Conservation (phyloP, 169 alveolate species). For the Cyclospora cayetanensis region DNA sequence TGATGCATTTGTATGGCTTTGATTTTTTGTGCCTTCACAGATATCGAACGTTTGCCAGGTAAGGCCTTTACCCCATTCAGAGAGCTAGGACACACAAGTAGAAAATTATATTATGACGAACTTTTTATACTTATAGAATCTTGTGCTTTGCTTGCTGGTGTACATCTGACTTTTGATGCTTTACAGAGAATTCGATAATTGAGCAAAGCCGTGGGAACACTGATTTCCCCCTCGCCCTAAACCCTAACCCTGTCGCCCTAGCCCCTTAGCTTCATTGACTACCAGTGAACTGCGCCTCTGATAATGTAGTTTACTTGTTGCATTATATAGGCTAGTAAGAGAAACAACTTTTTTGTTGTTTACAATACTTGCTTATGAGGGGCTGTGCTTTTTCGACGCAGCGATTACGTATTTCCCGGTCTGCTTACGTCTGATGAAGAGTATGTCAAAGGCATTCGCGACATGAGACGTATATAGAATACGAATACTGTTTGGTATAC, state of each 20-base stretch:
- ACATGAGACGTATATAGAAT: too few relatives aligned
- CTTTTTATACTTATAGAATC: background rate
- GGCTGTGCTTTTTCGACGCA: background rate
- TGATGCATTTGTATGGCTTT: too few relatives aligned
- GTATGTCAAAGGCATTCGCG: too few relatives aligned
- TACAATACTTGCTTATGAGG: background rate
- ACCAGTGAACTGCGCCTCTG: too few relatives aligned
- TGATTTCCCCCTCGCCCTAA: background rate
- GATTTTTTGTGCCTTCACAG: background rate
- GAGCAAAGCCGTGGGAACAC: background rate
- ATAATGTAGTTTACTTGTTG: too few relatives aligned
- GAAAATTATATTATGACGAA: background rate
- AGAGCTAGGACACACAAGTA: too few relatives aligned
- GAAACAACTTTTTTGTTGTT: background rate
- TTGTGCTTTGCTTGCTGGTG: background rate
- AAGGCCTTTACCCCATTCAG: too few relatives aligned
- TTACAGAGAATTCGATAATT: background rate
- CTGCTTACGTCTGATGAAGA: conserved; percentile 12
- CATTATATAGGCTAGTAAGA: background rate
- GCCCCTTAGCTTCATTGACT: too few relatives aligned
- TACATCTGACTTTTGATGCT: background rate
- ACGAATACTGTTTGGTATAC: too few relatives aligned
- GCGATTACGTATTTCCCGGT: background rate
- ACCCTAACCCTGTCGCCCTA: background rate
- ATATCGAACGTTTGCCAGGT: background rate